Evolutionary conservation across 345 rosid species (phyloP).

Genomic region (Mangifera indica): DNA sequence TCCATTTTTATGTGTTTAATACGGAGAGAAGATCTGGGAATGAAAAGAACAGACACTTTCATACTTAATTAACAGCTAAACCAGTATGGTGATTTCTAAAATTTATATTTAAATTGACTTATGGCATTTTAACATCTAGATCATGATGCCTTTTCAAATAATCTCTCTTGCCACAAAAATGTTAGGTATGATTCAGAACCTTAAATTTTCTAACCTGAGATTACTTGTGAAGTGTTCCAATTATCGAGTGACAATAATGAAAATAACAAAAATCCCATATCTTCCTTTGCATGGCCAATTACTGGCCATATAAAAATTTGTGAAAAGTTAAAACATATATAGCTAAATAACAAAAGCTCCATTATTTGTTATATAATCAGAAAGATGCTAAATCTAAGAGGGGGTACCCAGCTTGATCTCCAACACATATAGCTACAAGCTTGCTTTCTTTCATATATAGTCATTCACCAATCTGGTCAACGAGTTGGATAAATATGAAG

Average conservation of each 20-base stretch:
- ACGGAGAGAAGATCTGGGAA: not conserved
- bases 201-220: not conserved
- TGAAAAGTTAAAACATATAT: not conserved
- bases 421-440: too few relatives aligned
- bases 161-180: not conserved
- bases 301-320: not conserved
- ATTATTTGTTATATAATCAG: too few relatives aligned
- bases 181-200: not conserved
- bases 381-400: too few relatives aligned
- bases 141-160: not conserved
- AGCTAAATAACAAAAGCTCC: too few relatives aligned
- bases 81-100: not conserved
- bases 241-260: not conserved
- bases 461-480: too few relatives aligned
- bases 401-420: too few relatives aligned
- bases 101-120: not conserved
- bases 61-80: not conserved
- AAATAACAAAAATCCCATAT: not conserved
- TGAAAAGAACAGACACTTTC: not conserved
- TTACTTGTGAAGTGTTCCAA: conserved; percentile 7
- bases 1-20: conserved; percentile 1
- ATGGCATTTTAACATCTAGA: not conserved
- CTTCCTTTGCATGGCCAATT: not conserved
- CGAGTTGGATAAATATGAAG: too few relatives aligned
- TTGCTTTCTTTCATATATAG: too few relatives aligned